Conservation (phyloP, 106 monocot species). For the Dioscorea dumetorum region DNA sequence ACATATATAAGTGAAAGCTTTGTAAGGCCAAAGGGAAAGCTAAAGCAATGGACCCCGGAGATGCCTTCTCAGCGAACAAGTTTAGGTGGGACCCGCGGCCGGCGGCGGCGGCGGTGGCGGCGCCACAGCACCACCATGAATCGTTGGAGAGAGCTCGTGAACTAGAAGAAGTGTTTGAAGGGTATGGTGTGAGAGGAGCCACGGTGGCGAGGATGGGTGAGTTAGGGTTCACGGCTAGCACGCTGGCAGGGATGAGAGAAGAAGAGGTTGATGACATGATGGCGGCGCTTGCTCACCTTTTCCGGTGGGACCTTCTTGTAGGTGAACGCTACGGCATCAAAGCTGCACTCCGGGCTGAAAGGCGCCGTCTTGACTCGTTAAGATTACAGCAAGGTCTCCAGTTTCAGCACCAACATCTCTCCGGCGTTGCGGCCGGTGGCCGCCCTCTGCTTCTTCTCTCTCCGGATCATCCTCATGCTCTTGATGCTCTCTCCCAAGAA, state of each 20-base stretch:
- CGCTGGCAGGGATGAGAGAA: constrained; percentile 78
- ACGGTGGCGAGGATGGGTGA: constrained; percentile 72
- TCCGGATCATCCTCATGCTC: constrained; percentile 15
- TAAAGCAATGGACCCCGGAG: constrained; percentile 45
- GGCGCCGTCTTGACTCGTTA: constrained; percentile 29
- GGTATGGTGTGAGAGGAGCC: constrained; percentile 61
- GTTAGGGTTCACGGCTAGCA: constrained; percentile 81
- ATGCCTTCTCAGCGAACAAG: constrained; percentile 40
- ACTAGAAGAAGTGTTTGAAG: constrained; percentile 72
- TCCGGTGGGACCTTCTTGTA: constrained; percentile 92
- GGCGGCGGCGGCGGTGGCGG: neutral
- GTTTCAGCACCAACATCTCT: neutral
- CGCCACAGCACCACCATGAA: neutral
- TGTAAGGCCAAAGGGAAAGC: neutral
- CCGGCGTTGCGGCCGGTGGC: neutral
- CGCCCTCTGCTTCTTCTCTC: constrained; percentile 12
- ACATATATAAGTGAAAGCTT: too few species aligned
- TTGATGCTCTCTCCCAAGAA: constrained; percentile 77
- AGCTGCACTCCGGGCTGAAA: constrained; percentile 70
- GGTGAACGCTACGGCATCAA: constrained; percentile 89
- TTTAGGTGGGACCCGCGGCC: constrained; percentile 62
- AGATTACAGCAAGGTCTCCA: constrained; percentile 2
- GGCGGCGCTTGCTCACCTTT: constrained; percentile 65
- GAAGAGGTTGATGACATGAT: constrained; percentile 97
- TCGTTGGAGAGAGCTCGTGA: constrained; percentile 16